phyloP scores from a whole-genome alignment of 306 rosid genomes.

The Neltuma alba region DNA sequence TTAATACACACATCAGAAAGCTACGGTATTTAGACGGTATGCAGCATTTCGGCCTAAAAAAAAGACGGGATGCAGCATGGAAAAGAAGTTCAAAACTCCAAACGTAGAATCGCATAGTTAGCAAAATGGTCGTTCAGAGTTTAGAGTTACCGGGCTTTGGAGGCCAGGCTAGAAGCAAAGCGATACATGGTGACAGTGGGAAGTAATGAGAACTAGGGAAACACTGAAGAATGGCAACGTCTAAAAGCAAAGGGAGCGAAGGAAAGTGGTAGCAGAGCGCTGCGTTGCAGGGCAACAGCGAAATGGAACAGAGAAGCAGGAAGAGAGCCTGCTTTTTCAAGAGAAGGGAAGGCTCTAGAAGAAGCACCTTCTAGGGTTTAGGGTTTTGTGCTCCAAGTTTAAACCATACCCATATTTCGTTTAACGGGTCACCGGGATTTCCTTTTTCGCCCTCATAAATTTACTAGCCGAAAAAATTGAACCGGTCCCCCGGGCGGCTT shows the following conservation, averaged over 20 bases:
- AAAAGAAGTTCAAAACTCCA: not conserved
- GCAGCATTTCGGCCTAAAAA: too few species aligned
- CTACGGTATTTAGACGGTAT: not conserved
- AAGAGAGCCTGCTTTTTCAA: conserved; percentile 40
- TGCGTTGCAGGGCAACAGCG: not conserved
- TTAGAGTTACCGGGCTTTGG: conserved; percentile 71
- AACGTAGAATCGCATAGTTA: not conserved
- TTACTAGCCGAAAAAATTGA: not conserved
- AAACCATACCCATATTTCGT: not conserved
- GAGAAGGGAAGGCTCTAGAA: conserved; percentile 75
- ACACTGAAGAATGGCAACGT: conserved; percentile 15
- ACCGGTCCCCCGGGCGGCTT: not conserved
- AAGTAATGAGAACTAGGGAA: not conserved
- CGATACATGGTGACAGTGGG: conserved; percentile 64
- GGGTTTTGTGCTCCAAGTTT: conserved; percentile 55
- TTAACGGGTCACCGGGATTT: not conserved
- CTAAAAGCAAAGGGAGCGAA: not conserved
- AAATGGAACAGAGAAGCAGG: not conserved
- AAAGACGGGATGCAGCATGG: too few species aligned
- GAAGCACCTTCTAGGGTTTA: conserved; percentile 62
- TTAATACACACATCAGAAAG: not conserved
- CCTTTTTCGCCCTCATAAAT: too few species aligned
- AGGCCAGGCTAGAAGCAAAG: conserved; percentile 77
- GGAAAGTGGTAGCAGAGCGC: not conserved
- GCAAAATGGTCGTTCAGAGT: conserved; percentile 17